Evolutionary conservation across 148 eudicot genomes (phyloP), one percentile per base, ranked within the genome.

Genomic region (Cornus suecica): DNA sequence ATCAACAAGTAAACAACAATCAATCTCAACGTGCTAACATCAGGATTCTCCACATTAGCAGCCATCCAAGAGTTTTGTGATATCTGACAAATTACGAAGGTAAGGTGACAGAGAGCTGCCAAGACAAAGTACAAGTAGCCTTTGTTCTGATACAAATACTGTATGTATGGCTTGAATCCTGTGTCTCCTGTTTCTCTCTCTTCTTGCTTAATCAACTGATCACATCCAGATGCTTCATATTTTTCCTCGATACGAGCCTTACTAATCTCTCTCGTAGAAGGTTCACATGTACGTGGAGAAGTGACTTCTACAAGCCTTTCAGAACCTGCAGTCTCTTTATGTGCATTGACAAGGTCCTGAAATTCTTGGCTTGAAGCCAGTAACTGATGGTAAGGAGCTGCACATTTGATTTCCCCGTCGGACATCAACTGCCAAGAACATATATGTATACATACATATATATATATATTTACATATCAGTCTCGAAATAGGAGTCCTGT

Each of bases 141-240:
- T 78, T 82, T 89, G 72, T 82, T 82, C 76, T 86, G 93, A 75
- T 78, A 85, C 69, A 91, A 69, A 71, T n/a, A n/a, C n/a, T n/a
- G n/a, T n/a, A n/a, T n/a, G n/a, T n/a, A n/a, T n/a, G n/a, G n/a
- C n/a, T n/a, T n/a, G n/a, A n/a, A n/a, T n/a, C n/a, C n/a, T n/a
- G n/a, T n/a, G n/a, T n/a, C n/a, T n/a, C n/a, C n/a, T 91, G 89
- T 86, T 80, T 89, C 97, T 75, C 87, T 80, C 77, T 86, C 97
- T 80, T 91, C 97, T 85, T 80, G 84, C 82, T 87, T 89, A 52
- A 91, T 89, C 82, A 91, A 70, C 78, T 91, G 93, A 79, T 85
- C 85, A 15, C 81, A 76, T 24, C 51, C 71, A 7, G 85, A 31
- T 54, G 78, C 60, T 78, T 74, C 68, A 26, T 77, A 48, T 74